phyloP scores from a whole-genome alignment of 306 rosid genomes.

The Casuarina cunninghamiana region DNA sequence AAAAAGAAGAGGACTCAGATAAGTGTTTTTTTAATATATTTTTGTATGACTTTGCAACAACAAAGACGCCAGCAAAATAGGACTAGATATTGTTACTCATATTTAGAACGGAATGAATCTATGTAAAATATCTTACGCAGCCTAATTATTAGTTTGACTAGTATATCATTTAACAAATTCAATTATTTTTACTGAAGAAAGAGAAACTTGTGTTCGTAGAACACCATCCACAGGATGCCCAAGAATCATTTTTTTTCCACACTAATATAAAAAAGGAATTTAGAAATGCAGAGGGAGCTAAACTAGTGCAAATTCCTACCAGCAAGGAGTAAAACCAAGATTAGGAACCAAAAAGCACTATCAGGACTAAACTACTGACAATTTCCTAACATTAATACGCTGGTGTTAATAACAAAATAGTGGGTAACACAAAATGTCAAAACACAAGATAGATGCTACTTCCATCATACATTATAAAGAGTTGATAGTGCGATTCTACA shows the following conservation, averaged over 20 bases:
- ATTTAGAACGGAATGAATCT: background rate
- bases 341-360: background rate
- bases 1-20: too few species aligned
- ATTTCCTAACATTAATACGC: background rate
- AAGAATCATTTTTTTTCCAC: background rate
- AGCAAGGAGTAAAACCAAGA: background rate
- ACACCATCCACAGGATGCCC: background rate
- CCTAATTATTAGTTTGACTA: background rate
- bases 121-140: background rate
- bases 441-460: constrained; percentile 9
- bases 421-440: background rate
- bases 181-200: background rate
- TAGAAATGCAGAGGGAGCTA: background rate
- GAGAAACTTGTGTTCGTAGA: background rate
- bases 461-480: constrained; percentile 53
- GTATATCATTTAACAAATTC: background rate
- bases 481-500: constrained; percentile 91
- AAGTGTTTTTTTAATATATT: too few species aligned
- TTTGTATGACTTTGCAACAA: background rate
- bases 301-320: background rate
- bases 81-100: background rate
- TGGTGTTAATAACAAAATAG: background rate
- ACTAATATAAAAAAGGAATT: background rate
- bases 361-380: background rate
- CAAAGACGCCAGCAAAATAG: background rate